These are phyloP conservation scores for Phaeophleospora eucalypticola DNA, from an alignment of 2,329 filamentous ascomycete species.

Conservation along the genomic window DNA sequence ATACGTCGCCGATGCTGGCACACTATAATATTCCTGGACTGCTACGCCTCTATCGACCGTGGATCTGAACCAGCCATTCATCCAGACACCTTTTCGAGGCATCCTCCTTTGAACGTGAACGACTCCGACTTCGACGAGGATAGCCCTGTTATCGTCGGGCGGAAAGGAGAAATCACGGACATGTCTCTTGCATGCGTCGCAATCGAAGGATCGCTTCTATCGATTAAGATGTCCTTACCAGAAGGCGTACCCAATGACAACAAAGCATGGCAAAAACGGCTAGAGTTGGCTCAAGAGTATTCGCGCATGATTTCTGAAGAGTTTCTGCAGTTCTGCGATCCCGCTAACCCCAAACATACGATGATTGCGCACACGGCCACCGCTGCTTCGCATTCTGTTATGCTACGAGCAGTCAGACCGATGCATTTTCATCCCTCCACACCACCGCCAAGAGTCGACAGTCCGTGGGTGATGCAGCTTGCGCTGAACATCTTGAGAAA, in stretches of 20 bases:
- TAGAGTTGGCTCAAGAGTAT: slow-evolving; percentile 27
- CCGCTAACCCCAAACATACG: slow-evolving; percentile 18
- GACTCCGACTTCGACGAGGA: slow-evolving; percentile 30
- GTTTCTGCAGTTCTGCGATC: slow-evolving; percentile 27
- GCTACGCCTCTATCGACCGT: slow-evolving; percentile 29
- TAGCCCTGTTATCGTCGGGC: slow-evolving; percentile 18
- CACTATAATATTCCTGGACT: slow-evolving; percentile 30
- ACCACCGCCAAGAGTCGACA: slow-evolving; percentile 29
- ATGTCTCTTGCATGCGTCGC: slow-evolving; percentile 25
- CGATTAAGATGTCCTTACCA: slow-evolving; percentile 14
- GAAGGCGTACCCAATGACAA: slow-evolving; percentile 10
- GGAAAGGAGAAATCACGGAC: slow-evolving; percentile 28
- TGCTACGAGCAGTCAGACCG: slow-evolving; percentile 30
- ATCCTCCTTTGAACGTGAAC: slow-evolving; percentile 29
- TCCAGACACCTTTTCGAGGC: slow-evolving; percentile 21
- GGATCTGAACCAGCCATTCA: slow-evolving; percentile 28
- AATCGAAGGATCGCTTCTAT: slow-evolving; percentile 14
- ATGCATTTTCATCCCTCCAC: slow-evolving; percentile 23
- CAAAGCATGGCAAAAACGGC: slow-evolving; percentile 28
- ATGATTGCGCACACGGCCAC: slow-evolving; percentile 21
- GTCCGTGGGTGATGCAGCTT: slow-evolving; percentile 29
- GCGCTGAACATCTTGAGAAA: slow-evolving; percentile 47
- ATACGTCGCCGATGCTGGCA: slow-evolving; percentile 33
- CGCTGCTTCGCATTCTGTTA: slow-evolving; percentile 20
- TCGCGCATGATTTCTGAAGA: slow-evolving; percentile 20